Evolutionary conservation across 495 filamentous ascomycete genomes (phyloP).

Genomic region (Podospora pseudocomata): DNA sequence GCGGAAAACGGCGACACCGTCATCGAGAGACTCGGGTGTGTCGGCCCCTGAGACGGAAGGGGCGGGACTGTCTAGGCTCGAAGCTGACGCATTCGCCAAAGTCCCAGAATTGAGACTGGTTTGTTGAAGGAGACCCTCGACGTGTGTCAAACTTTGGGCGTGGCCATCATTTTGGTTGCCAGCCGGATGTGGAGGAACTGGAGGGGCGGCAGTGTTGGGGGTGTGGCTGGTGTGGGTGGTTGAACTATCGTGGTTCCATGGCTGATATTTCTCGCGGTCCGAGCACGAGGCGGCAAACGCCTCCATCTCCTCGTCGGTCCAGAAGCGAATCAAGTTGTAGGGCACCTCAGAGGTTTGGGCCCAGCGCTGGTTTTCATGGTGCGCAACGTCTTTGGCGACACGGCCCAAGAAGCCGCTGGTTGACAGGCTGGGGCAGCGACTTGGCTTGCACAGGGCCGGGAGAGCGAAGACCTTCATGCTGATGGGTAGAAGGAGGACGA

Average conservation of each 20-base stretch:
- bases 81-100: background rate
- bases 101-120: background rate
- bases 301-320: constrained; percentile 5
- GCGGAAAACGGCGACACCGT: background rate
- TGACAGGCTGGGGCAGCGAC: background rate
- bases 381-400: background rate
- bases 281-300: constrained; percentile 1
- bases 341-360: background rate
- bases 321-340: background rate
- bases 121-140: background rate
- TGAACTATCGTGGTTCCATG: background rate
- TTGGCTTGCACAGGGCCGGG: background rate
- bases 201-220: background rate
- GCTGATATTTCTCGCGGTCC: background rate
- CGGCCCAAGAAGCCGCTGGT: background rate
- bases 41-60: background rate
- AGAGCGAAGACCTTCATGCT: background rate
- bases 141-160: background rate
- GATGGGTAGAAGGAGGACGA: constrained; percentile 3
- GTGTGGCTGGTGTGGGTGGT: background rate
- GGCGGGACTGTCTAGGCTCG: background rate
- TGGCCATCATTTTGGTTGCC: background rate
- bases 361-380: constrained; percentile 1
- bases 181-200: no score
- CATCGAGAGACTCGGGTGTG: background rate